Evolutionary conservation across 306 rosid species (phyloP).

Genomic region (Clitoria ternatea): DNA sequence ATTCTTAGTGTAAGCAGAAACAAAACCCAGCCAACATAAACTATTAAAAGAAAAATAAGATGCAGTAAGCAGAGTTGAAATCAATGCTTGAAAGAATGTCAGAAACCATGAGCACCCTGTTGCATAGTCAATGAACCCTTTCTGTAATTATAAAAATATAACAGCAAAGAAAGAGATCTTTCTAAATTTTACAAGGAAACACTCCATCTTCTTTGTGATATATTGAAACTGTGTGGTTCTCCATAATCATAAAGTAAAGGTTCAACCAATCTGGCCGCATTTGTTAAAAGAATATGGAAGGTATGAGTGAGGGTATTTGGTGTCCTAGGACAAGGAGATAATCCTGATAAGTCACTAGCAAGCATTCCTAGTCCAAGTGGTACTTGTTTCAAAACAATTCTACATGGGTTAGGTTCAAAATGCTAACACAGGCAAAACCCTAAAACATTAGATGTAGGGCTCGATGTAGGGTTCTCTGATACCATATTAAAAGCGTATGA

Average conservation of each 20-base stretch:
- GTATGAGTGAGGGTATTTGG: neutral
- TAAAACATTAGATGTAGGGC: too few relatives aligned
- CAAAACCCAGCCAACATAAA: neutral
- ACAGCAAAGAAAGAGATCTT: neutral
- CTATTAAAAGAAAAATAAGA: neutral
- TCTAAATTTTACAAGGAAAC: neutral
- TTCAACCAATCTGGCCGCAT: neutral
- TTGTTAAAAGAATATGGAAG: neutral
- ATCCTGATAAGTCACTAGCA: neutral
- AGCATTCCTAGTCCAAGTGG: too few relatives aligned
- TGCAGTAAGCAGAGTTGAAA: neutral
- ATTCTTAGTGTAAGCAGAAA: neutral
- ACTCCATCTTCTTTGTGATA: neutral
- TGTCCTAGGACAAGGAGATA: neutral
- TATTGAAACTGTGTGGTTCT: neutral
- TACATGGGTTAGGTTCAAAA: too few relatives aligned
- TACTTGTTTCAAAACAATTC: too few relatives aligned
- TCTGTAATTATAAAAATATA: neutral
- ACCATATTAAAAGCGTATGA: too few relatives aligned
- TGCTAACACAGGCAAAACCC: too few relatives aligned
- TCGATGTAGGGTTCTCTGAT: too few relatives aligned
- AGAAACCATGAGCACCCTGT: neutral
- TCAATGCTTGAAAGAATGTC: neutral
- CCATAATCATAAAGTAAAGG: neutral
- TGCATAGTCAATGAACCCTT: constrained; percentile 5